Conservation (phyloP, 257 asterid genomes). For the Plectranthus barbatus region DNA sequence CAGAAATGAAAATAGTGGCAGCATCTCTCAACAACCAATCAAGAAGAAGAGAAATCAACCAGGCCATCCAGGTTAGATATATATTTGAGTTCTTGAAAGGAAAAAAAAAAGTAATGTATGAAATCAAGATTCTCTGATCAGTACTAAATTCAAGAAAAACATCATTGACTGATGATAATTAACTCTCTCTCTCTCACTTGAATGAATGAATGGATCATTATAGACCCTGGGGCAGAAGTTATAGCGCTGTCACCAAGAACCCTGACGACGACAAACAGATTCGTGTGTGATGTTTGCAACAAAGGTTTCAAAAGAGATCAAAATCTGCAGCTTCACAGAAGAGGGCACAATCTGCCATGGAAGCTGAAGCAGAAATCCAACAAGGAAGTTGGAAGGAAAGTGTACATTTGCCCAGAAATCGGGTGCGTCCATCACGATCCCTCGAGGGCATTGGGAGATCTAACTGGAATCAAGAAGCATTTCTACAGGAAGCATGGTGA, state of each 20-base stretch:
- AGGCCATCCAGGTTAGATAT: constrained; percentile 77
- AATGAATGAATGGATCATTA: too few species aligned
- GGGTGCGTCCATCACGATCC: background rate
- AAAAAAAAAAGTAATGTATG: background rate
- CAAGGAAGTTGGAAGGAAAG: background rate
- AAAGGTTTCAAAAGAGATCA: constrained; percentile 93
- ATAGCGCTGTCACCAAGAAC: constrained; percentile 79
- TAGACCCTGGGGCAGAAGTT: constrained; percentile 84
- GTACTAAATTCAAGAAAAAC: background rate
- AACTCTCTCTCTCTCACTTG: background rate
- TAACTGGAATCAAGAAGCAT: background rate
- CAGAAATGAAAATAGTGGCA: constrained; percentile 34
- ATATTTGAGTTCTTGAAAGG: background rate
- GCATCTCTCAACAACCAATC: constrained; percentile 24
- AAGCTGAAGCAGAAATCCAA: constrained; percentile 27
- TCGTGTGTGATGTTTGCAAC: constrained; percentile 80
- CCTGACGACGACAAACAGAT: constrained; percentile 82
- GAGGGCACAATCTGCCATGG: constrained; percentile 94
- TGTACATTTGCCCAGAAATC: background rate
- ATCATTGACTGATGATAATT: too few species aligned
- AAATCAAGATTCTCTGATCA: too few species aligned
- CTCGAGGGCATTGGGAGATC: background rate
- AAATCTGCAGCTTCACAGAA: constrained; percentile 69
- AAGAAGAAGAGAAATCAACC: constrained; percentile 83
- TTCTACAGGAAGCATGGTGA: background rate